These are phyloP conservation scores for Scedosporium apiospermum DNA, from an alignment of 2,329 filamentous ascomycete species.

Conservation along the genomic window DNA sequence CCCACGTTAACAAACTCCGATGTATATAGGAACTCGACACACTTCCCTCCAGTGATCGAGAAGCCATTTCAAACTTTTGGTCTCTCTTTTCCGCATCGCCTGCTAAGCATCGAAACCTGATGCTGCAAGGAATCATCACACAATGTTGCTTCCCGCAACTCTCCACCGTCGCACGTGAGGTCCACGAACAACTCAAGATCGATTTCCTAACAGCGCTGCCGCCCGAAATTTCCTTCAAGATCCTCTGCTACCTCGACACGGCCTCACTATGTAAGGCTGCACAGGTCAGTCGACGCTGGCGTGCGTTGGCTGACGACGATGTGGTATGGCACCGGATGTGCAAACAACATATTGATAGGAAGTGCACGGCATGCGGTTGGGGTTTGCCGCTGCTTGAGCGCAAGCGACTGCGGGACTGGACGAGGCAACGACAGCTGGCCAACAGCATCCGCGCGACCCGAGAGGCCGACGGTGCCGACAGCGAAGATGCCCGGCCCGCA, in stretches of 20 bases:
- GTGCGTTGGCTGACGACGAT: constrained; percentile 86
- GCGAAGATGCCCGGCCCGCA: constrained; percentile 18
- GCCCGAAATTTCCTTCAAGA: constrained; percentile 84
- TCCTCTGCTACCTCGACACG: constrained; percentile 86
- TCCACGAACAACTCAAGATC: constrained; percentile 93
- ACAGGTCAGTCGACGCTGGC: constrained; percentile 85
- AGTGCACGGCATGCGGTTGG: constrained; percentile 94
- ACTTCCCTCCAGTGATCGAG: constrained; percentile 76
- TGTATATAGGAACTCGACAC: constrained; percentile 62
- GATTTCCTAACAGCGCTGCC: constrained; percentile 89
- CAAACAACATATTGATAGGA: constrained; percentile 89
- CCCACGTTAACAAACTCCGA: constrained; percentile 2
- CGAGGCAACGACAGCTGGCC: constrained; percentile 66
- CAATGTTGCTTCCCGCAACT: constrained; percentile 98
- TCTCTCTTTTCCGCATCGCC: constrained; percentile 94
- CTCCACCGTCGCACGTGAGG: constrained; percentile 81
- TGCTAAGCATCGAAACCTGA: constrained; percentile 85
- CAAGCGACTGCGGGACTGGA: constrained; percentile 79
- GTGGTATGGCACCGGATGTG: constrained; percentile 98
- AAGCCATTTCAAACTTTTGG: constrained; percentile 96
- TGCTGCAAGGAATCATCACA: constrained; percentile 91
- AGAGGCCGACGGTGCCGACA: constrained; percentile 15
- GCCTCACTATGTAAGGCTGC: constrained; percentile 91
- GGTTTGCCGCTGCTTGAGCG: constrained; percentile 82
- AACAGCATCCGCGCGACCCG: constrained; percentile 10